A percentile compares a stretch with the other conserved stretches of the same genome.
phyloP scores from a whole-genome alignment of 306 rosid genomes.

The Adenanthera pavonina region DNA sequence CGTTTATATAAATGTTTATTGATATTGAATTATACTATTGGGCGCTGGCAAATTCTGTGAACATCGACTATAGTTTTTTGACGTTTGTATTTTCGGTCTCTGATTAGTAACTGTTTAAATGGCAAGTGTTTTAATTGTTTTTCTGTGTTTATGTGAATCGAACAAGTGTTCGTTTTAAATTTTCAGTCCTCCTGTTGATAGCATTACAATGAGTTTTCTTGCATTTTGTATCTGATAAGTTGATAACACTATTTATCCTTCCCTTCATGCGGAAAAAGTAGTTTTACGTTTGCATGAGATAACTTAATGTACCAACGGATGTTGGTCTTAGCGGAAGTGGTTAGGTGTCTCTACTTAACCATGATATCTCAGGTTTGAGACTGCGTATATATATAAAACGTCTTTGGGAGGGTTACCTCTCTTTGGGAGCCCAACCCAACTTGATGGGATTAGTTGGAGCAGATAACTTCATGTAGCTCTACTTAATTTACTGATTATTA shows the following conservation, averaged over 20 bases:
- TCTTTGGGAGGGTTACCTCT: no score
- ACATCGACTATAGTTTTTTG: background rate
- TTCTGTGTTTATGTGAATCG: background rate
- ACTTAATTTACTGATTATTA: background rate
- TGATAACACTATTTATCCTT: background rate
- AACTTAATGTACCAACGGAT: no score
- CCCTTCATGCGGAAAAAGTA: background rate
- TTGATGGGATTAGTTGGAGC: no score
- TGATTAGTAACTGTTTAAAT: background rate
- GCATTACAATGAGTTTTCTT: slow-evolving; percentile 10
- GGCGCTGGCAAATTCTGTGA: background rate
- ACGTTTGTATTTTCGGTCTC: background rate
- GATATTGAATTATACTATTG: background rate
- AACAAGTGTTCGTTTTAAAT: background rate
- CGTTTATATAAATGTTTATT: background rate
- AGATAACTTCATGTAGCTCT: no score
- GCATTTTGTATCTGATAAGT: background rate
- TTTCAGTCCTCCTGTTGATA: background rate
- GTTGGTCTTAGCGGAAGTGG: no score
- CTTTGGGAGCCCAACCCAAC: no score
- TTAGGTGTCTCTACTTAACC: no score
- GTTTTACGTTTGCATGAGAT: background rate
- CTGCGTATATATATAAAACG: no score
- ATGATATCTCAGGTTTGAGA: no score
- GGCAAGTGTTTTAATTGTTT: background rate